Conservation (phyloP, 2,329 filamentous ascomycete species). For the Byssothecium circinans region DNA sequence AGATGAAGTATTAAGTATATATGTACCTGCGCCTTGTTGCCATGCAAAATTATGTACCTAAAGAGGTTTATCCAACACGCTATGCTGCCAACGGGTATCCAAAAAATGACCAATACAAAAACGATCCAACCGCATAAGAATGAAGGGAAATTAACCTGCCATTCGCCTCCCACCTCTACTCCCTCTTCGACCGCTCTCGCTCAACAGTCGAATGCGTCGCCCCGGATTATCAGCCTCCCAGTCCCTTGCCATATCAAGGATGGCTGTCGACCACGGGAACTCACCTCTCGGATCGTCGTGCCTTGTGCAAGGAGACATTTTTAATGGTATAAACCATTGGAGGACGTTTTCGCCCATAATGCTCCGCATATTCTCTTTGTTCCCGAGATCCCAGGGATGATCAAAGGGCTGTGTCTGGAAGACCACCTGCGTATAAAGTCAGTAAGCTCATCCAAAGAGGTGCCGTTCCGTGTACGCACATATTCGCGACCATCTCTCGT, state of each 20-base stretch:
- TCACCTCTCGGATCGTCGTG: constrained; percentile 68
- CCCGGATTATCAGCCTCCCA: constrained; percentile 28
- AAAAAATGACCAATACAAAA: no score
- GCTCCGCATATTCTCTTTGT: constrained; percentile 69
- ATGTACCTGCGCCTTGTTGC: no score
- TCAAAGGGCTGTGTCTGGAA: constrained; percentile 71
- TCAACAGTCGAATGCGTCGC: constrained; percentile 5
- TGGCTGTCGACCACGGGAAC: constrained; percentile 66
- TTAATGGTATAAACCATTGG: constrained; percentile 82
- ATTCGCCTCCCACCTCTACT: background rate
- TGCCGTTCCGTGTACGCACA: no score
- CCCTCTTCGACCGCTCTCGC: constrained; percentile 1
- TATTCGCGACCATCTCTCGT: constrained; percentile 62
- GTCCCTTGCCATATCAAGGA: constrained; percentile 45
- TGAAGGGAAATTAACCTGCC: background rate
- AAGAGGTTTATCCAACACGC: no score
- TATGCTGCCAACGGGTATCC: no score
- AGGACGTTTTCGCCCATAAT: constrained; percentile 73
- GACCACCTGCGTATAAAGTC: no score
- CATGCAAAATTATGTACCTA: no score
- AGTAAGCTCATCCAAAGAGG: no score
- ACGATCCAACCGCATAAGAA: no score
- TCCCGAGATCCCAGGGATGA: constrained; percentile 82
- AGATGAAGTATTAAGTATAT: no score
- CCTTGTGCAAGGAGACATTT: constrained; percentile 70